A percentile compares a stretch with the other conserved stretches of the same genome.
Evolutionary conservation across 208 protist genomes (phyloP).

Genomic region (Trypanosoma melophagium): DNA sequence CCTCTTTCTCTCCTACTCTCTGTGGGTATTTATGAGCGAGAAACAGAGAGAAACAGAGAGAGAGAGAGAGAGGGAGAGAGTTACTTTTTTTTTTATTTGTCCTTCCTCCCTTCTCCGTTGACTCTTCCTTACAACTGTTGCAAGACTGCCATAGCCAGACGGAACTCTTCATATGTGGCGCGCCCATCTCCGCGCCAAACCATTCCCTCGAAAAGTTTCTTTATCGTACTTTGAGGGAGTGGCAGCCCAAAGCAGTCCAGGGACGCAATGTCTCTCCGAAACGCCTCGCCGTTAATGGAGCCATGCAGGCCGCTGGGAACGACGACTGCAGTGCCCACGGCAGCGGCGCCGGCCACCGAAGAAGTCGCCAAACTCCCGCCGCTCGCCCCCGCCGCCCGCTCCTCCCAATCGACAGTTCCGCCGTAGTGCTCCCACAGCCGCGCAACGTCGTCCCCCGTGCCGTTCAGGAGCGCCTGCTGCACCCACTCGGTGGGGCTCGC

Average conservation of each 20-base stretch:
- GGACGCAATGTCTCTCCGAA: conserved; percentile 52
- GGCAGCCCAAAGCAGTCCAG: conserved; percentile 68
- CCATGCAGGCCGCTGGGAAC: conserved; percentile 1
- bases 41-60: too few relatives aligned
- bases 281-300: conserved; percentile 28
- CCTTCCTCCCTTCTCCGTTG: not conserved
- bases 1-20: too few relatives aligned
- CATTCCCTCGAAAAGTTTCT: conserved; percentile 45
- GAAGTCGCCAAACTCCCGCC: not conserved
- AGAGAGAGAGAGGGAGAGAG: too few relatives aligned
- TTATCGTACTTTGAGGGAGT: conserved; percentile 36
- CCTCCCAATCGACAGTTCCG: not conserved
- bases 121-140: conserved; percentile 41
- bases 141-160: conserved; percentile 42
- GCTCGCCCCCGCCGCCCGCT: not conserved
- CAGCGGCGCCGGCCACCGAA: not conserved
- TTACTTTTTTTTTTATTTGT: not conserved
- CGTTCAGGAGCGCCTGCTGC: conserved; percentile 44
- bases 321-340: not conserved
- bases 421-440: conserved; percentile 66
- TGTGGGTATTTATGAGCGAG: too few relatives aligned
- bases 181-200: conserved; percentile 35
- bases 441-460: conserved; percentile 32
- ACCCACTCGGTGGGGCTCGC: conserved; percentile 30
- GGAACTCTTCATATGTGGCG: conserved; percentile 59